Base-by-base conservation (phyloP, 139 green algal genomes). In the Nannochloris sp. region DNA sequence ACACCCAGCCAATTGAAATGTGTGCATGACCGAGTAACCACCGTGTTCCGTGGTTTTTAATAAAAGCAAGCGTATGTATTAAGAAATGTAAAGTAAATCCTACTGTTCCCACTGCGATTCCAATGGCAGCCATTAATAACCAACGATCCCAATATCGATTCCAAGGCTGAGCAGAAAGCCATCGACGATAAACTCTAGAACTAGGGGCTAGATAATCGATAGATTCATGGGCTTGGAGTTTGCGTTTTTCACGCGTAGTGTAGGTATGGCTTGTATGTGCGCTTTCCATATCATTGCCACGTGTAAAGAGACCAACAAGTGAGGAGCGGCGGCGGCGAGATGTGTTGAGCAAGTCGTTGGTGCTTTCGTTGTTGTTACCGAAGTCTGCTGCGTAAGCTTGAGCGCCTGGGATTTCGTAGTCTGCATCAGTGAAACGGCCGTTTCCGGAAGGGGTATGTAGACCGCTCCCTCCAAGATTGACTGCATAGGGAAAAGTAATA, bases 191-290 rank as follows among this genome's bases (percentile, higher is more conserved):
- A 5, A 89, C 84, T 2, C 71, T 74, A 35, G 68, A 85, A 77
- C 89, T 91, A 62, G 86, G 85, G 10, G 89, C 77, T 27, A 95
- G 72, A 74, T 95, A 96, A 78, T 96, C 89, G 31, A 95, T 93
- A 64, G 73, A 84, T 72, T 96, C 84, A 34, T 85, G 75, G 19
- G 80, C 65, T 30, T 73, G 75, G 39, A 93, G 71, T 54, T 75
- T 77, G n/a, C 61, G 55, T 13, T 79, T 81, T 70, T 95, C 87
- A 66, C 68, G 70, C 13, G 64, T n/a, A 1, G 75, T 89, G 70
- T 85, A 93, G 2, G 65, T 51, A 72, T 93, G 86, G 64, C 89
- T 93, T 1, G 81, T 71, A 2, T 70, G 60, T 1, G 70, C 72
- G 27, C 70, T 73, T 65, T 89, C 79, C 37, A 80, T 25, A 33